These are phyloP conservation scores for Penicillium coprophilum DNA, from an alignment of 495 filamentous ascomycete genomes.

Conservation along the genomic window DNA sequence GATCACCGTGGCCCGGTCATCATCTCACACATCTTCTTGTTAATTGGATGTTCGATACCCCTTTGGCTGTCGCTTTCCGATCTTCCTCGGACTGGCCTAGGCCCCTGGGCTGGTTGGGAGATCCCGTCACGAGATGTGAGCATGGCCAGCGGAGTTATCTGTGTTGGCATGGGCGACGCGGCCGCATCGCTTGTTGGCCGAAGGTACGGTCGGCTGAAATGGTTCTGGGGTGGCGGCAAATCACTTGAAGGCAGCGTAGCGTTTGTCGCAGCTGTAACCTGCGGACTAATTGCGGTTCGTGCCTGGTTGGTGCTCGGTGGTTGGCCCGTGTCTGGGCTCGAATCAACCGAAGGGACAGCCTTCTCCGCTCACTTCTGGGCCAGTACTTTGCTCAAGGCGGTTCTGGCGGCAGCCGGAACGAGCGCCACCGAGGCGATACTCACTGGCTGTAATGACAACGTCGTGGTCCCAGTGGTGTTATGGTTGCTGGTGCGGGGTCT, in stretches of 20 bases:
- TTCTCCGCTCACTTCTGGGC: conserved; percentile 34
- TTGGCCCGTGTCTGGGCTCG: conserved; percentile 53
- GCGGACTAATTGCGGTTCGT: conserved; percentile 69
- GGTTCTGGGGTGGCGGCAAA: conserved; percentile 96
- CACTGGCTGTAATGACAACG: conserved; percentile 98
- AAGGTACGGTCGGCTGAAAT: conserved; percentile 83
- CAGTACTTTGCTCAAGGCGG: conserved; percentile 55
- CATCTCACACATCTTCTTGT: conserved; percentile 90
- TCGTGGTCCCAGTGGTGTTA: conserved; percentile 90
- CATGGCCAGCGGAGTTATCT: conserved; percentile 88
- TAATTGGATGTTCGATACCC: conserved; percentile 94
- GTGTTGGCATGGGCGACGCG: conserved; percentile 93
- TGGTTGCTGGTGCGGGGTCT: conserved; percentile 86
- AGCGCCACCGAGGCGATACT: conserved; percentile 93
- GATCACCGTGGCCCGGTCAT: conserved; percentile 93
- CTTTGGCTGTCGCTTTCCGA: conserved; percentile 83
- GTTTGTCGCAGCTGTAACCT: conserved; percentile 75
- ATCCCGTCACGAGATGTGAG: conserved; percentile 67
- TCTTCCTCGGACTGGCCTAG: conserved; percentile 52
- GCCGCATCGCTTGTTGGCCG: conserved; percentile 90
- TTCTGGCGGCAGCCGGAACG: conserved; percentile 71
- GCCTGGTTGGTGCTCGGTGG: conserved; percentile 72
- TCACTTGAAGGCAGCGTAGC: conserved; percentile 88
- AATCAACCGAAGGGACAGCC: conserved; percentile 18
- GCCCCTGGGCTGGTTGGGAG: conserved; percentile 68